Evolutionary conservation across 176 grass and related monocot species (phyloP).

Genomic region (Triticum dicoccoides): DNA sequence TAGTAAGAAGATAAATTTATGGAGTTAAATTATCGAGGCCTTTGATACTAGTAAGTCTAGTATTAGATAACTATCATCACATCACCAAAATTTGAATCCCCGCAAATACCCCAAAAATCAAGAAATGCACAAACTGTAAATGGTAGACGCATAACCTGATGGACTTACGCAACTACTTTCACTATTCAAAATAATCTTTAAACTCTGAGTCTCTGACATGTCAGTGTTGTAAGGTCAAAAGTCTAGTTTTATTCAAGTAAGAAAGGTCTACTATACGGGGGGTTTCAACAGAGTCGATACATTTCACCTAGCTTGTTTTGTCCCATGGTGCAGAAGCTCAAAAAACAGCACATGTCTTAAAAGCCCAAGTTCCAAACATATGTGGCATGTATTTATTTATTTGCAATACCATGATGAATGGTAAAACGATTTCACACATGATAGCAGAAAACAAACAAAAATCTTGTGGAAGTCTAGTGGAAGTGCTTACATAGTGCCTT

Average conservation of each 20-base stretch:
- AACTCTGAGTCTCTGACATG: background rate
- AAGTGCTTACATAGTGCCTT: background rate
- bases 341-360: background rate
- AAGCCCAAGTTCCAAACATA: background rate
- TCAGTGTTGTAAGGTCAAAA: background rate
- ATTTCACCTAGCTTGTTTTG: background rate
- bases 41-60: background rate
- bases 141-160: background rate
- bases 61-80: background rate
- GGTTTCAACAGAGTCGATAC: background rate
- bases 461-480: background rate
- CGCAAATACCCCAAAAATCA: background rate
- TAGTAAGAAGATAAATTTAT: background rate
- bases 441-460: background rate
- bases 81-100: background rate
- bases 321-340: background rate
- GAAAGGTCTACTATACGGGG: background rate
- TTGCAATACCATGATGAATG: background rate
- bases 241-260: background rate
- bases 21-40: background rate
- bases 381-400: background rate
- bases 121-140: background rate
- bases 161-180: background rate
- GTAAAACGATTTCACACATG: background rate
- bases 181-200: background rate